Evolutionary conservation across 768 basidiomycete genomes (phyloP).

Genomic region (Leccinum longicurvipes): DNA sequence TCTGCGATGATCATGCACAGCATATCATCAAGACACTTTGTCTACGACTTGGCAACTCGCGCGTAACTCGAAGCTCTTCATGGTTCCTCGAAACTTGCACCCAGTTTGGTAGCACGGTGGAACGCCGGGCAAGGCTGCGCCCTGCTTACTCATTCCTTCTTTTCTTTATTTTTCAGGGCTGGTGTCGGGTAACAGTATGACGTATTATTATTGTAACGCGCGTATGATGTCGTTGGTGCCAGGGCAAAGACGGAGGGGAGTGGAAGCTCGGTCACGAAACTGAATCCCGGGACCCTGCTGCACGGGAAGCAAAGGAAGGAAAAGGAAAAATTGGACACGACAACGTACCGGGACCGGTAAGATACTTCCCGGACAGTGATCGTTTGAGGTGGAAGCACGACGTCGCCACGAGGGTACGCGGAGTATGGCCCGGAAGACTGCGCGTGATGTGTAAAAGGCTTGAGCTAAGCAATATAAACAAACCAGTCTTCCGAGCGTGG

Average conservation of each 20-base stretch:
- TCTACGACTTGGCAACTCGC: neutral
- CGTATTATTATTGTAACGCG: neutral
- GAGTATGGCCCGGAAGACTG: neutral
- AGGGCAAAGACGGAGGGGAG: neutral
- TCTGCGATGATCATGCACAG: conserved; percentile 17
- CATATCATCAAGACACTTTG: neutral
- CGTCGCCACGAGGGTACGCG: conserved; percentile 1
- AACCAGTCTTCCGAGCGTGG: neutral
- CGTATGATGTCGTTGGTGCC: neutral
- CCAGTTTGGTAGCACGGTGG: neutral
- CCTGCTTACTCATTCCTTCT: neutral
- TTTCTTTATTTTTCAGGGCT: neutral
- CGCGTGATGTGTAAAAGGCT: neutral
- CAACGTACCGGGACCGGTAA: neutral
- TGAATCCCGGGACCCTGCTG: neutral
- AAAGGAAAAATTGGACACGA: neutral
- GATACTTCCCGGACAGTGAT: neutral
- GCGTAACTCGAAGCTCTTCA: neutral
- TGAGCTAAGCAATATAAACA: neutral
- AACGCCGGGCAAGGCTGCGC: neutral
- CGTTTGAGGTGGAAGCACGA: neutral
- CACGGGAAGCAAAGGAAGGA: neutral
- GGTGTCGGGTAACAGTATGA: neutral
- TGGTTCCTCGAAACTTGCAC: neutral
- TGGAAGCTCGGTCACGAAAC: neutral